Evolutionary conservation across 2,329 filamentous ascomycete species (phyloP), one percentile per base, ranked within the genome.

Genomic region (Septoria petroselini): DNA sequence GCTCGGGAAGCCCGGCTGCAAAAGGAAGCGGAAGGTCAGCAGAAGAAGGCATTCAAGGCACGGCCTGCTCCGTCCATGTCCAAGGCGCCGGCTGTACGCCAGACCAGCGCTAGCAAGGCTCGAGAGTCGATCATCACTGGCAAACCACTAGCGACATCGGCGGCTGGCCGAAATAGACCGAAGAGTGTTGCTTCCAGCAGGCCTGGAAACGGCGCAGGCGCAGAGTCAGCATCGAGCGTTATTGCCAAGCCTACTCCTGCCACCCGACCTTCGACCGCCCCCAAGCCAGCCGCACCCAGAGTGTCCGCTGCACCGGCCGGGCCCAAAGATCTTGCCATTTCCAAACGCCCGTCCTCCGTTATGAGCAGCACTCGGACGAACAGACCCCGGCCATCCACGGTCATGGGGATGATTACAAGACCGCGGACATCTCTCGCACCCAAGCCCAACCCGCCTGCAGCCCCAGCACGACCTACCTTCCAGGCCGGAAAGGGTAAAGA

Each of bases 1-100:
- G 70, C 74, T 17, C 70, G 72, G 39, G 74, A 78, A 52, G 75
- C 75, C 48, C 71, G 75, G 0, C 57, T 70, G 44, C 73, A 71
- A 54, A 66, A 70, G 19, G 74, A 75, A 59, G 70, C 65, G 9
- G 60, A 64, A 25, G 65, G 66, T 41, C 64, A 60, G 17, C 58
- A 64, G 61, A 71, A 67, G 58, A 66, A 58, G 41, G 58, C 61
- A 4, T 76, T 76, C 68, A 77, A 76, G 62, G 75, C 75, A 7
- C 62, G 74, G 7, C 73, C 73, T 11, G 70, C 68, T 1, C 73
- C 73, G 4, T 50, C 60, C 1, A 52, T 43, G 17, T 51, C 53
- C 37, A 61, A 58, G 31, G 55, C 54, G 12, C 63, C 65, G 4
- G 52, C 61, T 27, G 68, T 76, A 1, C 70, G 74, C 18, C 72